Percentiles rank a stretch among this genome's conserved stretches.
These are phyloP conservation scores for Paraphaeosphaeria minitans DNA, from an alignment of 2,329 filamentous ascomycete genomes.

Conservation along the genomic window DNA sequence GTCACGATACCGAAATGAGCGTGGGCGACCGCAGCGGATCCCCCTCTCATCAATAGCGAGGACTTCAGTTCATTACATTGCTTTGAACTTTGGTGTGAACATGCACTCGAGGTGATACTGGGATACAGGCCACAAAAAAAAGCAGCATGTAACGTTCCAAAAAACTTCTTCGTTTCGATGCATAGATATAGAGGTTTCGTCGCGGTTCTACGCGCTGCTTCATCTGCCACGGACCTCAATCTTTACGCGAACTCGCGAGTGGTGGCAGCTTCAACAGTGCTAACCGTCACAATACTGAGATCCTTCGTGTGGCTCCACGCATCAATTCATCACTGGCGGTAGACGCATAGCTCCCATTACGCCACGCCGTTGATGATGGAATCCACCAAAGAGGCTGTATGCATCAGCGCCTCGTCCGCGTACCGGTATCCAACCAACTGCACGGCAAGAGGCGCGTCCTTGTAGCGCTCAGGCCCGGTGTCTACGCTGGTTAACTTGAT, in stretches of 20 bases:
- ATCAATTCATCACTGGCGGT: neutral
- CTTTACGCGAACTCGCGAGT: neutral
- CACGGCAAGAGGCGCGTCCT: constrained; percentile 5
- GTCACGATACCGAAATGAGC: too few relatives aligned
- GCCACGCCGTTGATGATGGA: constrained; percentile 4
- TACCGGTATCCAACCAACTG: constrained; percentile 13
- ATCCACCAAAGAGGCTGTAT: constrained; percentile 3
- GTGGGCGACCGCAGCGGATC: too few relatives aligned
- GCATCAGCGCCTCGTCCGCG: constrained; percentile 8
- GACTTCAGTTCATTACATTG: too few relatives aligned
- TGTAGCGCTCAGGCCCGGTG: constrained; percentile 12
- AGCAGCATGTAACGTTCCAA: too few relatives aligned
- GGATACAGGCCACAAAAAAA: too few relatives aligned
- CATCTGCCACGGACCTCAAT: neutral
- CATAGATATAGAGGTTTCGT: neutral
- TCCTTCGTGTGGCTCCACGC: neutral
- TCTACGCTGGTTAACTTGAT: neutral
- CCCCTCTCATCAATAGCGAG: too few relatives aligned
- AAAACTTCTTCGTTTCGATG: too few relatives aligned
- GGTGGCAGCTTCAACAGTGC: neutral
- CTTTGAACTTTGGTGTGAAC: too few relatives aligned
- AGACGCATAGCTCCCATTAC: neutral
- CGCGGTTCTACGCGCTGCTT: neutral
- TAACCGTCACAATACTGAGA: neutral
- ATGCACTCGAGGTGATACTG: too few relatives aligned